Evolutionary conservation across 2,329 filamentous ascomycete species (phyloP).

Genomic region (Botryotinia calthae): DNA sequence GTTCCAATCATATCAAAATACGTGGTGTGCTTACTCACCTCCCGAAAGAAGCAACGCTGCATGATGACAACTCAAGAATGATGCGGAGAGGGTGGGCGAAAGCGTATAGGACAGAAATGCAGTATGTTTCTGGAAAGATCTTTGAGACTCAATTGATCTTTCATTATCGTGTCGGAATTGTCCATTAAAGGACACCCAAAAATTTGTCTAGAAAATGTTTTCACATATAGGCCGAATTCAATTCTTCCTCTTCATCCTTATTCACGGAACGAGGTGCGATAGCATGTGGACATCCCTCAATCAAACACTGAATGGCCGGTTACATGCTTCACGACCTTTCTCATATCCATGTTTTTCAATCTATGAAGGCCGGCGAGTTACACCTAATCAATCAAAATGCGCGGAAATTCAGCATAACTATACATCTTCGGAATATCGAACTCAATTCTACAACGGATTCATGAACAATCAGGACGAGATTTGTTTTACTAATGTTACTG

Average conservation of each 20-base stretch:
- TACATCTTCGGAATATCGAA: conserved; percentile 32
- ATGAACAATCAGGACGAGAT: conserved; percentile 36
- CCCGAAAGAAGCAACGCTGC: background rate
- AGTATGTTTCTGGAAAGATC: background rate
- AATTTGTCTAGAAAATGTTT: background rate
- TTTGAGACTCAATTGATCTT: background rate
- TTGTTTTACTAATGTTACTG: conserved; percentile 33
- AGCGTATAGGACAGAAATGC: too few species aligned
- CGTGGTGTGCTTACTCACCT: background rate
- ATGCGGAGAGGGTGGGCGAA: too few species aligned
- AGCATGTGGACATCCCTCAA: conserved; percentile 25
- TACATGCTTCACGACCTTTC: conserved; percentile 30
- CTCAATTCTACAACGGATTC: conserved; percentile 30
- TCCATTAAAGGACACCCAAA: background rate
- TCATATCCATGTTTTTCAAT: conserved; percentile 36
- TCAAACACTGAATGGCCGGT: conserved; percentile 28
- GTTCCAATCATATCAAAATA: background rate
- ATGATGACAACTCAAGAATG: background rate
- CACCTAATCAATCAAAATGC: conserved; percentile 30
- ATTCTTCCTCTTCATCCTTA: background rate
- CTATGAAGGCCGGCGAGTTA: conserved; percentile 30
- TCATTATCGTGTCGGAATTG: background rate
- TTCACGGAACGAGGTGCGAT: background rate
- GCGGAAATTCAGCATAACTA: conserved; percentile 33
- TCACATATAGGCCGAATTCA: background rate